Evolutionary conservation across 306 rosid genomes (phyloP).

Genomic region (Vigna angularis): DNA sequence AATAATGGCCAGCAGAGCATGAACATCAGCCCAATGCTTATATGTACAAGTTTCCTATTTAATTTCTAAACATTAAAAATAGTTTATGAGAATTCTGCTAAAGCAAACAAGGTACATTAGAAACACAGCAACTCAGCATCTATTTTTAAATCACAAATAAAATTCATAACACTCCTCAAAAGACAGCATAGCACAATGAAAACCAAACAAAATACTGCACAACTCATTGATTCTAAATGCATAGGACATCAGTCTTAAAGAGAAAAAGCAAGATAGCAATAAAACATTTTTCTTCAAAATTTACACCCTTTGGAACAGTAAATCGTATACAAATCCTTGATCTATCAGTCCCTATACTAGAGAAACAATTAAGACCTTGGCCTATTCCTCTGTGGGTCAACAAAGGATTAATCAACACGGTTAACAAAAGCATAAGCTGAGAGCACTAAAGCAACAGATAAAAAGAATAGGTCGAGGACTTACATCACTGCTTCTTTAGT

Average conservation of each 20-base stretch:
- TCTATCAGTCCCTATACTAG: background rate
- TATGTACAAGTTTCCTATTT: slow-evolving; percentile 94
- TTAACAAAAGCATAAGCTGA: background rate
- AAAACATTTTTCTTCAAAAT: background rate
- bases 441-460: background rate
- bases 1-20: slow-evolving; percentile 97
- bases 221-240: background rate
- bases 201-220: background rate
- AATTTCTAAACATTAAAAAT: slow-evolving; percentile 63
- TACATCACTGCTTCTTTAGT: background rate
- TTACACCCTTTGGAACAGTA: background rate
- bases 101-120: background rate
- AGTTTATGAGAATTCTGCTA: slow-evolving; percentile 37
- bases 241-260: background rate
- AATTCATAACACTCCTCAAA: background rate
- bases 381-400: background rate
- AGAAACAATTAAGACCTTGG: background rate
- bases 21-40: slow-evolving; percentile 83
- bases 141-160: background rate
- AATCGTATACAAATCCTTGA: background rate
- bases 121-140: slow-evolving; percentile 24
- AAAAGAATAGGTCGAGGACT: background rate
- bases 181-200: slow-evolving; percentile 31
- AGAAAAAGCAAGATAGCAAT: background rate
- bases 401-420: background rate